Percentiles rank a stretch among this genome's conserved stretches.
phyloP scores from a whole-genome alignment of 164 flowering plant genomes.

The Saururus chinensis region DNA sequence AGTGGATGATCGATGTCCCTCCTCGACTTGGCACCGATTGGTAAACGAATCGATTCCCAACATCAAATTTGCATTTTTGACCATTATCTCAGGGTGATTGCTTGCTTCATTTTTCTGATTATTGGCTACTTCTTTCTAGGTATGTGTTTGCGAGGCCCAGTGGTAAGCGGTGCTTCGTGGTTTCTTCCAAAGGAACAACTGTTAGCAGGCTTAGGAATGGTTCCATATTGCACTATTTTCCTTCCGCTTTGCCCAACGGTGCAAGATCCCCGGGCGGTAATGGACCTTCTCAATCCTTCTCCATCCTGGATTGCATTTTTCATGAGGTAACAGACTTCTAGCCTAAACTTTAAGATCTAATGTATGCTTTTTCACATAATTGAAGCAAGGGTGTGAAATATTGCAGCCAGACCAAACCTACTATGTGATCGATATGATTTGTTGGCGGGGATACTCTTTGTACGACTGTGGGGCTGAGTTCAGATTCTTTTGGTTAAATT shows the following conservation, averaged over 20 bases:
- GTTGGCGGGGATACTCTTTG: slow-evolving; percentile 85
- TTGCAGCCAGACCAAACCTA: slow-evolving; percentile 83
- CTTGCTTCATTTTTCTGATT: too few relatives aligned
- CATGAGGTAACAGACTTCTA: slow-evolving; percentile 53
- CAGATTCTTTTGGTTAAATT: slow-evolving; percentile 91
- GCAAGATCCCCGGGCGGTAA: slow-evolving; percentile 44
- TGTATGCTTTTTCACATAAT: background rate
- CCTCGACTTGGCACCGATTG: slow-evolving; percentile 57
- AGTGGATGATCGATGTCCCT: slow-evolving; percentile 99
- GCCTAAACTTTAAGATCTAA: background rate
- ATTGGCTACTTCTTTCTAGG: slow-evolving; percentile 26
- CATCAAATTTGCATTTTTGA: too few relatives aligned
- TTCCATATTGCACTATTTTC: slow-evolving; percentile 70
- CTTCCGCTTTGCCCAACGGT: slow-evolving; percentile 85
- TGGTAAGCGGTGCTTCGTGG: slow-evolving; percentile 91
- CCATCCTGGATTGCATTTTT: slow-evolving; percentile 84
- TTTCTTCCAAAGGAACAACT: slow-evolving; percentile 80
- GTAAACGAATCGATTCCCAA: slow-evolving; percentile 17
- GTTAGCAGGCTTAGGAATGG: slow-evolving; percentile 84
- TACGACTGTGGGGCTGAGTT: slow-evolving; percentile 92
- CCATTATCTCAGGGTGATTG: too few relatives aligned
- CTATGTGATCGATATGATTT: slow-evolving; percentile 89
- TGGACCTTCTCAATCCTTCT: slow-evolving; percentile 55
- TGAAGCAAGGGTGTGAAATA: slow-evolving; percentile 1
- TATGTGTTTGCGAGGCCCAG: slow-evolving; percentile 83